A percentile compares a stretch with the other conserved stretches of the same genome.
Evolutionary conservation across 2,329 filamentous ascomycete genomes (phyloP).

Genomic region (Chaetoscypha palmicola): DNA sequence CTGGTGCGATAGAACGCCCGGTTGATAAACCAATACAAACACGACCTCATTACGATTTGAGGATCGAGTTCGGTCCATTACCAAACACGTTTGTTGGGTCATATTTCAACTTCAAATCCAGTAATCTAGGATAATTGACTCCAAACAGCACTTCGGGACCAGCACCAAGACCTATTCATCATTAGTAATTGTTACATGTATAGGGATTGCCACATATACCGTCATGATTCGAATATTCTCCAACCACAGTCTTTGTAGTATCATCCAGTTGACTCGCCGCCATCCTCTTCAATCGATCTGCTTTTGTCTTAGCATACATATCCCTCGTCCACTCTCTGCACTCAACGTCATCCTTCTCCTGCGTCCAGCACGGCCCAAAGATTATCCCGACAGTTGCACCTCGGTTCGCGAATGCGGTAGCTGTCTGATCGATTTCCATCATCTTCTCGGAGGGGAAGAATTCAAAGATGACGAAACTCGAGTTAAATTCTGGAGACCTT

Average conservation of each 20-base stretch:
- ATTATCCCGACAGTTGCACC: conserved; percentile 24
- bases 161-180: conserved; percentile 11
- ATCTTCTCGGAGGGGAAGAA: conserved; percentile 18
- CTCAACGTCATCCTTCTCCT: conserved; percentile 12
- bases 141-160: conserved; percentile 33
- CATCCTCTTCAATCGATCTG: conserved; percentile 7
- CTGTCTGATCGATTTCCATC: conserved; percentile 16
- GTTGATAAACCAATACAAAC: too few relatives aligned
- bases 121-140: conserved; percentile 35
- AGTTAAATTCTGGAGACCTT: conserved; percentile 12
- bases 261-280: conserved; percentile 6
- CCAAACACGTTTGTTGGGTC: conserved; percentile 41
- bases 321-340: conserved; percentile 17
- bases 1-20: too few relatives aligned
- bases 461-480: conserved; percentile 22
- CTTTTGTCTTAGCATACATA: conserved; percentile 10
- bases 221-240: conserved; percentile 23
- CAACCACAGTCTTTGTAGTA: conserved; percentile 9
- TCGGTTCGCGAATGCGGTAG: conserved; percentile 25
- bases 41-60: too few relatives aligned
- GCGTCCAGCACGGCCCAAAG: conserved; percentile 27
- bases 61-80: conserved; percentile 15
- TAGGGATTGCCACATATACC: conserved; percentile 3
- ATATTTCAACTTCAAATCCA: conserved; percentile 38
- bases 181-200: conserved; percentile 2